Percentiles rank a stretch among this genome's conserved stretches.
These are phyloP conservation scores for Paragyromitra xinjiangensis DNA, from an alignment of 495 filamentous ascomycete species.

Conservation along the genomic window DNA sequence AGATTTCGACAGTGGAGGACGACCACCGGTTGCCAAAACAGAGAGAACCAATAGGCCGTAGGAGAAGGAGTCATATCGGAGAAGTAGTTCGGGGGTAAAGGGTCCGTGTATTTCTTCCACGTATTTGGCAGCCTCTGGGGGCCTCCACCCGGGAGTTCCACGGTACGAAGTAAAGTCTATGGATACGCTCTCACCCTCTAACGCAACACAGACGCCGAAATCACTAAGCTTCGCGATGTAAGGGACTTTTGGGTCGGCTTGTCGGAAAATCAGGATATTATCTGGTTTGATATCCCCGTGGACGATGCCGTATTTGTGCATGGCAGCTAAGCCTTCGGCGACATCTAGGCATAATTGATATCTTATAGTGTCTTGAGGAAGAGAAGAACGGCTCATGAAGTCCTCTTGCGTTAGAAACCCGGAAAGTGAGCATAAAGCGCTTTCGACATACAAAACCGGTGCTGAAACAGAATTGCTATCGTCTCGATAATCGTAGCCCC, in stretches of 20 bases:
- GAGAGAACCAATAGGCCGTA: slow-evolving; percentile 25
- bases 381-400: neutral
- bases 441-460: slow-evolving; percentile 19
- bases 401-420: neutral
- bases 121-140: slow-evolving; percentile 17
- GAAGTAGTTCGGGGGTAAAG: slow-evolving; percentile 18
- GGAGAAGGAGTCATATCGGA: slow-evolving; percentile 17
- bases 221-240: slow-evolving; percentile 27
- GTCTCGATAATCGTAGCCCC: slow-evolving; percentile 22
- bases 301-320: slow-evolving; percentile 27
- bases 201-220: slow-evolving; percentile 27
- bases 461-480: slow-evolving; percentile 6
- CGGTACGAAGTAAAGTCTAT: slow-evolving; percentile 15
- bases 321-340: slow-evolving; percentile 19
- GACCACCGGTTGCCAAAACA: slow-evolving; percentile 14
- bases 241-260: slow-evolving; percentile 5
- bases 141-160: slow-evolving; percentile 23
- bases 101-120: slow-evolving; percentile 12
- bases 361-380: neutral
- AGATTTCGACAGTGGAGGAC: slow-evolving; percentile 1
- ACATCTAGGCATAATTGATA: slow-evolving; percentile 27
- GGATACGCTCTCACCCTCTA: slow-evolving; percentile 7
- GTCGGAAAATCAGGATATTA: slow-evolving; percentile 25
- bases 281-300: slow-evolving; percentile 30
- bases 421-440: slow-evolving; percentile 3